A percentile compares a stretch with the other conserved stretches of the same genome.
Evolutionary conservation across 139 green algal genomes (phyloP).

Genomic region (Ettlia oleoabundans): DNA sequence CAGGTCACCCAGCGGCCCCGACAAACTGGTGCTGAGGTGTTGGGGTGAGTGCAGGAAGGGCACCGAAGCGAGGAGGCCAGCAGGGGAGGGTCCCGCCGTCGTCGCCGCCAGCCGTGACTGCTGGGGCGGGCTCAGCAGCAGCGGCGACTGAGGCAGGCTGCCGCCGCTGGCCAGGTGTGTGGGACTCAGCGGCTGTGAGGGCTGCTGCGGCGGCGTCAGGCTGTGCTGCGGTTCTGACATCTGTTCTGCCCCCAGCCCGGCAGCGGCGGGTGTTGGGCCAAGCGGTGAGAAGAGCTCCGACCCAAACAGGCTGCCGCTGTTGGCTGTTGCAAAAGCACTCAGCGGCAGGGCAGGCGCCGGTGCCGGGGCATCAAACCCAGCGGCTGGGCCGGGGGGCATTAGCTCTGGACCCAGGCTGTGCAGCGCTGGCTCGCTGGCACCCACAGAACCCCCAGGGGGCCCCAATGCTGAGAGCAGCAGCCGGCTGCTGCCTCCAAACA

Average conservation of each 20-base stretch:
- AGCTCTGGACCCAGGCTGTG: neutral
- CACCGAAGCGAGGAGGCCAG: neutral
- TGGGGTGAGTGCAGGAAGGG: slow-evolving; percentile 5
- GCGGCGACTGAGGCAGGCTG: slow-evolving; percentile 27
- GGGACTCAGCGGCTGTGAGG: neutral
- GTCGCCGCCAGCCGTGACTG: neutral
- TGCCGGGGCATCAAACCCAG: too few relatives aligned
- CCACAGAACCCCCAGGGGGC: too few relatives aligned
- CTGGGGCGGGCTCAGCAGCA: slow-evolving; percentile 27
- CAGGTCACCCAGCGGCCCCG: neutral
- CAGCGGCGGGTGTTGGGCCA: neutral
- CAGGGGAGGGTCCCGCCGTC: neutral
- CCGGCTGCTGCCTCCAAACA: slow-evolving; percentile 24
- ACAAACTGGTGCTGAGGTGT: neutral
- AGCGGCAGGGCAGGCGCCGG: neutral
- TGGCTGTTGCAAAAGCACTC: neutral
- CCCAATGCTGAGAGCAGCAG: slow-evolving; percentile 13
- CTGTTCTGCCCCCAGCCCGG: neutral
- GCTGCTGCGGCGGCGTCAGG: neutral
- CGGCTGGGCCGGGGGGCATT: too few relatives aligned
- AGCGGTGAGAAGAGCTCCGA: neutral
- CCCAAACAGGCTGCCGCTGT: slow-evolving; percentile 34
- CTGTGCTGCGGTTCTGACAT: neutral
- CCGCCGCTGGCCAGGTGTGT: neutral
- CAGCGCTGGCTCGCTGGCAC: neutral